phyloP scores from a whole-genome alignment of 1,284 basidiomycete species.

The Sanguinoderma infundibulare region DNA sequence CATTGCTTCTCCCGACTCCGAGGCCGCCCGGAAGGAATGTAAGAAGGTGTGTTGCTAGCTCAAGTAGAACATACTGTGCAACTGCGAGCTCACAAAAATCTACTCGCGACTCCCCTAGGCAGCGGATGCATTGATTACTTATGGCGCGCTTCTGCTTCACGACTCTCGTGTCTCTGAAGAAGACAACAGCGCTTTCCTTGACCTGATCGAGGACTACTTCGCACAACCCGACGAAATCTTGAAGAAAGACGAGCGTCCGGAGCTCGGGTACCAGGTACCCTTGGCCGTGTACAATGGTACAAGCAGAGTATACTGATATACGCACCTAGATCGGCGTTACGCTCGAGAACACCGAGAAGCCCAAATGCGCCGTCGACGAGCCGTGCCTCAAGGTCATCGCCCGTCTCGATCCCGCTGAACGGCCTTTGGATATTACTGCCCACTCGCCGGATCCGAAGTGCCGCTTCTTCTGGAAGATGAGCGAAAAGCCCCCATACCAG shows the following conservation, averaged over 20 bases:
- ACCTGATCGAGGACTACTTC: constrained; percentile 89
- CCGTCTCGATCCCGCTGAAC: constrained; percentile 71
- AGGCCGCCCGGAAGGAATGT: constrained; percentile 62
- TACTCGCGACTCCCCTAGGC: constrained; percentile 47
- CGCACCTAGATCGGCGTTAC: constrained; percentile 70
- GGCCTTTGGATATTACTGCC: constrained; percentile 80
- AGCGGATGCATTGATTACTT: constrained; percentile 79
- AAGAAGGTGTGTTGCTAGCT: constrained; percentile 51
- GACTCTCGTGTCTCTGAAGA: constrained; percentile 85
- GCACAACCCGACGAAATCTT: constrained; percentile 66
- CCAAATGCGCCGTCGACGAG: constrained; percentile 81
- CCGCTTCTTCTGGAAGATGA: constrained; percentile 92
- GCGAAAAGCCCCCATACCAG: constrained; percentile 73
- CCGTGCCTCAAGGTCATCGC: constrained; percentile 76
- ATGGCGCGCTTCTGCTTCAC: constrained; percentile 81
- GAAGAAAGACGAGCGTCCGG: constrained; percentile 78
- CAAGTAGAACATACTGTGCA: background rate
- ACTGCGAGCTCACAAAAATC: background rate
- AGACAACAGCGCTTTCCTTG: constrained; percentile 81
- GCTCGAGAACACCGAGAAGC: constrained; percentile 92
- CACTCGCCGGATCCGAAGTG: constrained; percentile 91
- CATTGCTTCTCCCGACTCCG: constrained; percentile 52
- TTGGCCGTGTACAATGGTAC: background rate
- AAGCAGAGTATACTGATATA: background rate
- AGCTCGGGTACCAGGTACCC: constrained; percentile 66